Percentiles rank a stretch among this genome's conserved stretches.
Evolutionary conservation across 2,329 filamentous ascomycete species (phyloP).

Genomic region (Xylariaceae sp.): DNA sequence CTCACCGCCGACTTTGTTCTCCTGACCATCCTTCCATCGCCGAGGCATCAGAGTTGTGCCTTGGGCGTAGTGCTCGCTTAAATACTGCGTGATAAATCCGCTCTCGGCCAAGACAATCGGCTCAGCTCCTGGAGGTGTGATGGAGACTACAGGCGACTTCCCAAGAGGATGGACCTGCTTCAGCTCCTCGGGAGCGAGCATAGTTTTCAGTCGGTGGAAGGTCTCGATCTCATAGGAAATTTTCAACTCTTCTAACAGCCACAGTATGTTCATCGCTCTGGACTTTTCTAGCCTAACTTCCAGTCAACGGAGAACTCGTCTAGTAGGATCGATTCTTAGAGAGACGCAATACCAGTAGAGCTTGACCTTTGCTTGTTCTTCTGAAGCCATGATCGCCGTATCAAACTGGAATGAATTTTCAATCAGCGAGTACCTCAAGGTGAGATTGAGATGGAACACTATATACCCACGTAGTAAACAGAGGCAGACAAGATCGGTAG

Average conservation of each 20-base stretch:
- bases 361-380: constrained; percentile 49
- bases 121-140: constrained; percentile 44
- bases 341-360: constrained; percentile 55
- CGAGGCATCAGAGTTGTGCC: constrained; percentile 45
- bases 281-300: constrained; percentile 73
- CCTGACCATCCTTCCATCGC: constrained; percentile 53
- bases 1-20: constrained; percentile 55
- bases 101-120: constrained; percentile 73
- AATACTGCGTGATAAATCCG: constrained; percentile 75
- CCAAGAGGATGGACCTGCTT: constrained; percentile 78
- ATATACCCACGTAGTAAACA: no score
- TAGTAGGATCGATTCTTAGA: not conserved
- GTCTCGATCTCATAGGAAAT: constrained; percentile 75
- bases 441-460: no score
- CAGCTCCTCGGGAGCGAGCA: constrained; percentile 71
- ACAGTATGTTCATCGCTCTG: constrained; percentile 76
- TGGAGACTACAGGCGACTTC: constrained; percentile 75
- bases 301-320: constrained; percentile 6
- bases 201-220: constrained; percentile 62
- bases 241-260: constrained; percentile 79
- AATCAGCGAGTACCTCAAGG: no score
- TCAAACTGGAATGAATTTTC: no score
- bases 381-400: constrained; percentile 20
- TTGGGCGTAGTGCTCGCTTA: constrained; percentile 59
- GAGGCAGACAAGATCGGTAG: no score